Base-by-base conservation (phyloP, 441 rosid genomes). In the Pelargonium cotyledonis region DNA sequence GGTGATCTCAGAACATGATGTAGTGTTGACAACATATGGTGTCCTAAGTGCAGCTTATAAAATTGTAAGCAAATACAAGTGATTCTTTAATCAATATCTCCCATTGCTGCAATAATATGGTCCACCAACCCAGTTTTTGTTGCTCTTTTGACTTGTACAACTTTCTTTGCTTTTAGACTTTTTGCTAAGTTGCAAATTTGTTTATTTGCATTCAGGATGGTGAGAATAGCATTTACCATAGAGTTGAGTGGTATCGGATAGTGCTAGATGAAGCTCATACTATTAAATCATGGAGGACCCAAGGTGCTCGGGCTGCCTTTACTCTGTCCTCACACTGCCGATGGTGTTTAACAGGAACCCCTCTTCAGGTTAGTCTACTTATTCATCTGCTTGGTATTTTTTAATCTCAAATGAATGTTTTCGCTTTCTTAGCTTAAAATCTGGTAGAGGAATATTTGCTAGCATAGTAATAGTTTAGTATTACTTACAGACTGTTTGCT, bases 331-430 rank as follows among this genome's bases (percentile, higher is more conserved):
- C 91, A 2, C 84, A 85, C 67, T 82, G 85, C 77, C 82, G 89
- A 23, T 87, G 96, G 92, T 86, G 96, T 77, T 85, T 87, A 31
- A 85, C 91, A 9, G 87, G 91, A 68, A 89, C 92, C 72, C 96
- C 92, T 15, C 70, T 89, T 70, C 89, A 87, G 84, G 89, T 86
- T 68, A 66, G 66, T 31, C 18, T 16, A 38, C n/a, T 14, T 40
- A 21, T 14, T 40, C 41, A 16, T 68, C 58, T 2, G n/a, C 8
- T 16, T 15, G 26, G 31, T 5, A 0, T 9, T 8, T 60, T 58
- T 16, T 68, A 57, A 16, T 16, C 12, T 23, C 14, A 1, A n/a
- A 29, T 21, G 31, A 23, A 16, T 26, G 4, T 23, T 9, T 0
- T 12, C 35, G 4, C 14, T 9, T 0, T 12, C 35, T 29, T 29